Evolutionary conservation across 73 alveolate species (phyloP), one percentile per base, ranked within the genome.

Genomic region (Breviolum minutum): DNA sequence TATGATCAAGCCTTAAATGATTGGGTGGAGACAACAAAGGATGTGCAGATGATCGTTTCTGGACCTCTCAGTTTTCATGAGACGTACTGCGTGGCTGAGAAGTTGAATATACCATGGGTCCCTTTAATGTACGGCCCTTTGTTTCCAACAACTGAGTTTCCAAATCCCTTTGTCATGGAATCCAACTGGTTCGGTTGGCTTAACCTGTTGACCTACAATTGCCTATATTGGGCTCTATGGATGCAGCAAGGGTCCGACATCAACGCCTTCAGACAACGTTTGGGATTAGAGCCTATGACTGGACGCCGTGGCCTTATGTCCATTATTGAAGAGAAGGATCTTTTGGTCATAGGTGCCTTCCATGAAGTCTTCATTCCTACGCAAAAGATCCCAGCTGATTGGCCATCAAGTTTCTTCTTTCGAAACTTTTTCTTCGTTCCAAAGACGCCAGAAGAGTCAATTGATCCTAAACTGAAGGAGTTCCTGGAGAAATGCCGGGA

Each of bases 121-220:
- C 99, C 99, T 24, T 61, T 94, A 27, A 14, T 94, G 86, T 94
- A 79, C 40, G 99, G 99, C 22, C 94, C 99, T 9, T 71, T 79
- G 27, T 94, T 20, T 85, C 99, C 99, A 29, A 94, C 99, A 1
- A 14, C 86, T 13, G 99, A 94, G 73, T 94, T 79, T 63, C 99
- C 99, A 19, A 94, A 94, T 63, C 94, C 99, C 61, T 94, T 94
- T 71, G 99, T 94, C n/a, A 94, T 63, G 96, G 99, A 94, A 63
- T 79, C 94, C 73, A 94, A 94, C 48, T 94, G 99, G 99, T 94
- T 94, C n/a, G 76, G 99, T 20, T 94, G 99, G 99, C 54, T 94
- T 71, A 94, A 94, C 68, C 71, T 77, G 60, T 80, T 94, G 73
- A 9, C 99, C 85, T 92, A 29, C 94, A 80, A 94, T 63, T 94